Percentiles rank a stretch among this genome's conserved stretches.
Conservation (phyloP, 2,329 filamentous ascomycete species). For the Diaporthe destruens region DNA sequence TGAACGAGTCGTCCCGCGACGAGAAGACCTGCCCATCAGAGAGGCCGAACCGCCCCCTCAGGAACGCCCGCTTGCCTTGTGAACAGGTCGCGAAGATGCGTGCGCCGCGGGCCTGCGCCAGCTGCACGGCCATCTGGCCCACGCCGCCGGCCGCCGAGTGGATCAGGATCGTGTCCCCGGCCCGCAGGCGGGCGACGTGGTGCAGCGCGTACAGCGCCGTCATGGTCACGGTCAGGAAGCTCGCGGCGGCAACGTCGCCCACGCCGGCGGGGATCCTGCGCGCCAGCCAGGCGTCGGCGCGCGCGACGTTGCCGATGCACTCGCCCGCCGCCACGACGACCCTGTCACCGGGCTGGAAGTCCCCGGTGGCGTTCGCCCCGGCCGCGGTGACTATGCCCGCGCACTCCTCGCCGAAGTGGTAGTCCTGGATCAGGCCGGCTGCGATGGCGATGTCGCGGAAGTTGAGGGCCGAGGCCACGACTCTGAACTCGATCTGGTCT, state of each 20-base stretch:
- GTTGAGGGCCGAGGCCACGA: conserved; percentile 17
- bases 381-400: conserved; percentile 14
- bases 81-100: conserved; percentile 41
- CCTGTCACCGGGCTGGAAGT: conserved; percentile 46
- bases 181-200: conserved; percentile 24
- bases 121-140: conserved; percentile 32
- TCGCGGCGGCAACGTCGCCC: conserved; percentile 5
- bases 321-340: conserved; percentile 41
- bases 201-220: conserved; percentile 31
- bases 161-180: conserved; percentile 38
- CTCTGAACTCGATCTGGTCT: conserved; percentile 24
- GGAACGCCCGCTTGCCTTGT: conserved; percentile 21
- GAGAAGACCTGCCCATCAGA: conserved; percentile 48
- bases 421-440: conserved; percentile 13
- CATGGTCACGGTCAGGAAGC: conserved; percentile 24
- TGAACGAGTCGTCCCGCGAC: conserved; percentile 48
- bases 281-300: conserved; percentile 40
- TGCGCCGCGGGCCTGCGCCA: conserved; percentile 11
- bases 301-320: conserved; percentile 42
- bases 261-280: neutral
- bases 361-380: conserved; percentile 19
- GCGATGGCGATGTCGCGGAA: conserved; percentile 33
- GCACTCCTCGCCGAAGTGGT: conserved; percentile 24
- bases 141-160: conserved; percentile 32
- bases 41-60: neutral